Percentiles rank a stretch among this genome's conserved stretches.
Evolutionary conservation across 1,284 basidiomycete genomes (phyloP).

Genomic region (Pisolithus thermaeus): DNA sequence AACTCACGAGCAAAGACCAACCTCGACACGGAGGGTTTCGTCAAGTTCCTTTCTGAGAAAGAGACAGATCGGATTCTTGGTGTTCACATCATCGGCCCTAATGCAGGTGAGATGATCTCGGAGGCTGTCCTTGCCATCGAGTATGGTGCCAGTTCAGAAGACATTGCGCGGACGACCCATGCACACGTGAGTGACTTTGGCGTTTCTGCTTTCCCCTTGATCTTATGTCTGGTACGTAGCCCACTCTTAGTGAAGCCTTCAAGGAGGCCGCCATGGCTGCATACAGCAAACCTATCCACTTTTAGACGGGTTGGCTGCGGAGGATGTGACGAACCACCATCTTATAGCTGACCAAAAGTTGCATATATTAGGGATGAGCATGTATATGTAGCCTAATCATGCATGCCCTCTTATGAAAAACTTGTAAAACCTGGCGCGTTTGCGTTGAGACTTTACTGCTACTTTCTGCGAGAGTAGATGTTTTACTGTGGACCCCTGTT

Average conservation of each 20-base stretch:
- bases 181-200: conserved; percentile 65
- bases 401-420: too few relatives aligned
- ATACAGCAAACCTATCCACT: conserved; percentile 74
- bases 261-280: conserved; percentile 89
- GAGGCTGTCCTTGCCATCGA: conserved; percentile 87
- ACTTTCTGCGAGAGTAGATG: too few relatives aligned
- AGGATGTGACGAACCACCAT: too few relatives aligned
- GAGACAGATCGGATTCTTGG: conserved; percentile 93
- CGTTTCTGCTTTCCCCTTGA: background rate
- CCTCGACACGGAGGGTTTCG: conserved; percentile 81
- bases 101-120: conserved; percentile 95
- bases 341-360: too few relatives aligned
- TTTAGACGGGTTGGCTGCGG: conserved; percentile 27
- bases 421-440: too few relatives aligned
- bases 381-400: background rate
- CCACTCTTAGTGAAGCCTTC: conserved; percentile 82
- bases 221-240: conserved; percentile 35
- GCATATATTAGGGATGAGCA: too few relatives aligned
- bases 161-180: conserved; percentile 87
- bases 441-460: too few relatives aligned
- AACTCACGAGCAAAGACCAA: conserved; percentile 98
- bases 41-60: conserved; percentile 91
- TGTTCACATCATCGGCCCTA: conserved; percentile 90
- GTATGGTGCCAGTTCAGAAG: conserved; percentile 89
- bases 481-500: background rate